These are phyloP conservation scores for Barnettozyma californica DNA, from an alignment of 805 yeast genomes.

Conservation along the genomic window DNA sequence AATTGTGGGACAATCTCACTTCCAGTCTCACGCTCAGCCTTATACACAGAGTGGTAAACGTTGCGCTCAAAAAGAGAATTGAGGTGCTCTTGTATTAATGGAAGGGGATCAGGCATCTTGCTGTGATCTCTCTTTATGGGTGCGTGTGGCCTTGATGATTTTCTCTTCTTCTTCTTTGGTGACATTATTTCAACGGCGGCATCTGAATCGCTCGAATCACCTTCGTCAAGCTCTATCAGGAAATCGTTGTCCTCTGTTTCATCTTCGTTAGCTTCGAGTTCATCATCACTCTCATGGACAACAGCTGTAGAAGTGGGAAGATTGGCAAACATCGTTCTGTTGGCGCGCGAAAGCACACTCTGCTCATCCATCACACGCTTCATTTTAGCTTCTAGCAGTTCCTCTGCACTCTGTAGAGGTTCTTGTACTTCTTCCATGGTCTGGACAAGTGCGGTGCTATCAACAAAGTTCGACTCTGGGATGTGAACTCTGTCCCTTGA, in stretches of 20 bases:
- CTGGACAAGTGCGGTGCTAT: not conserved
- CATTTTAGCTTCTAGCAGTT: not conserved
- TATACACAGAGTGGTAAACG: not conserved
- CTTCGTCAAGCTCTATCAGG: conserved; percentile 1
- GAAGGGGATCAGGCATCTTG: not conserved
- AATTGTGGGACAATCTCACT: not conserved
- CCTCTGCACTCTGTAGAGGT: not conserved
- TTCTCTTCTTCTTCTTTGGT: not conserved
- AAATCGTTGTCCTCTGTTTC: not conserved
- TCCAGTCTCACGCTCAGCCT: not conserved
- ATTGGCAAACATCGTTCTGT: not conserved
- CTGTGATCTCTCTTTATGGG: not conserved
- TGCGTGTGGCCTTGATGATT: not conserved
- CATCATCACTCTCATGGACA: not conserved
- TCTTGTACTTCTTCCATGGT: not conserved
- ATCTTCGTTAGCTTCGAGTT: not conserved
- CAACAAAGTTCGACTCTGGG: not conserved
- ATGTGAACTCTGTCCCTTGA: conserved; percentile 29
- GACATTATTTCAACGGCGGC: not conserved
- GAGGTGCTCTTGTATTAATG: not conserved
- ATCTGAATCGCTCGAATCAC: not conserved
- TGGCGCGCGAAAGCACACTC: not conserved
- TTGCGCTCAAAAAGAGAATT: not conserved
- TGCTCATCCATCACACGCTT: not conserved
- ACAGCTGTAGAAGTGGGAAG: not conserved